A percentile compares a stretch with the other conserved stretches of the same genome.
phyloP scores from a whole-genome alignment of 768 basidiomycete species.

The Xerocomus spinulosus region DNA sequence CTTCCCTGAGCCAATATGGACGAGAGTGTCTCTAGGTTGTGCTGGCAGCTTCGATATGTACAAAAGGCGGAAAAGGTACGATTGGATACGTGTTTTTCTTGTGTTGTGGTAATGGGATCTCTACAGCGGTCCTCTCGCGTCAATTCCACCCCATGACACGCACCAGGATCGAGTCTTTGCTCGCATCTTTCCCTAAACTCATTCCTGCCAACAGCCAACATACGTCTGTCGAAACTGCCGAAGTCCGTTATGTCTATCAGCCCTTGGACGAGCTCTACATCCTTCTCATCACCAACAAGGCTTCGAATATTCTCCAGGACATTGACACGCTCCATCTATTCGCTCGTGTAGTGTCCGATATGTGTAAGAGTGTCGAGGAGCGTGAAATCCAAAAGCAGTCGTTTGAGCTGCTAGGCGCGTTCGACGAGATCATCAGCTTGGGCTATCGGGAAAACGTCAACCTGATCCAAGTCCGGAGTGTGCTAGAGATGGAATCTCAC shows the following conservation, averaged over 20 bases:
- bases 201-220: slow-evolving; percentile 92
- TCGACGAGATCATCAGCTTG: slow-evolving; percentile 92
- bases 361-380: slow-evolving; percentile 84
- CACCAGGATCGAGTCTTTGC: slow-evolving; percentile 89
- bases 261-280: slow-evolving; percentile 92
- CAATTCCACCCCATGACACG: no score
- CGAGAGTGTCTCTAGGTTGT: slow-evolving; percentile 57
- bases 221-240: slow-evolving; percentile 93
- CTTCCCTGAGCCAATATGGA: background rate
- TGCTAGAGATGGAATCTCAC: slow-evolving; percentile 87
- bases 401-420: slow-evolving; percentile 93
- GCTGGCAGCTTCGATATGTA: slow-evolving; percentile 92
- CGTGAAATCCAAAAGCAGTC: slow-evolving; percentile 85
- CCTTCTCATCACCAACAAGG: slow-evolving; percentile 99
- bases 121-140: slow-evolving; percentile 77
- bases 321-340: slow-evolving; percentile 95
- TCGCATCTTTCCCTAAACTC: slow-evolving; percentile 95
- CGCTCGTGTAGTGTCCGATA: slow-evolving; percentile 85
- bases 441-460: slow-evolving; percentile 81
- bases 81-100: slow-evolving; percentile 11
- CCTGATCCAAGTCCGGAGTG: slow-evolving; percentile 62
- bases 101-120: background rate
- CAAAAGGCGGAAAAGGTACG: slow-evolving; percentile 90
- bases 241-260: slow-evolving; percentile 96
- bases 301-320: slow-evolving; percentile 98